Evolutionary conservation across 2,329 filamentous ascomycete species (phyloP).

Genomic region (Colletotrichum simmondsii): DNA sequence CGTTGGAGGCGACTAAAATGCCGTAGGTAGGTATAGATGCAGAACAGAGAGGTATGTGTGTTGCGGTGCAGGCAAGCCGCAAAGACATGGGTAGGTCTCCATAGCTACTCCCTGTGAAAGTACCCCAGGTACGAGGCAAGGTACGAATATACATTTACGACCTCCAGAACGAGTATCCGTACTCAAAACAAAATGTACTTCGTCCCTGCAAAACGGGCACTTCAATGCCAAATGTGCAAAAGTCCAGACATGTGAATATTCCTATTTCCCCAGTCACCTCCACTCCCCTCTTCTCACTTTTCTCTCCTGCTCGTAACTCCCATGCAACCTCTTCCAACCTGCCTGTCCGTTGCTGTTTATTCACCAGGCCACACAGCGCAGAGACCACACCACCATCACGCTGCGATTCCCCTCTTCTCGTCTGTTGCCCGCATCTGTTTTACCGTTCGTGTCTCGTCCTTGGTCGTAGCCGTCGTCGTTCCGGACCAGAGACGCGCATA

Average conservation of each 20-base stretch:
- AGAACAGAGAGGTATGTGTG: background rate
- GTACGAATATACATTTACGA: background rate
- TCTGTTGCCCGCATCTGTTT: slow-evolving; percentile 25
- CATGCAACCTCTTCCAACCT: background rate
- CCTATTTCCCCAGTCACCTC: background rate
- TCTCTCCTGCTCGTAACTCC: background rate
- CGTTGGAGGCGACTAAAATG: background rate
- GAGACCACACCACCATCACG: slow-evolving; percentile 29
- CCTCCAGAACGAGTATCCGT: background rate
- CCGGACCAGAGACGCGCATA: background rate
- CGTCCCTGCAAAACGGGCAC: background rate
- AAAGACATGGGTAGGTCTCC: background rate
- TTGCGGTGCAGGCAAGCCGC: background rate
- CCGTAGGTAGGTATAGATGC: background rate
- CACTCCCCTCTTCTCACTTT: background rate
- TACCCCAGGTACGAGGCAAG: background rate
- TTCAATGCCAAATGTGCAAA: background rate
- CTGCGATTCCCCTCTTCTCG: slow-evolving; percentile 17
- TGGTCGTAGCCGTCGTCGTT: background rate
- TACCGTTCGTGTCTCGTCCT: slow-evolving; percentile 8
- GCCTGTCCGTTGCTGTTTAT: background rate
- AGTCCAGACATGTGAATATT: slow-evolving; percentile 30
- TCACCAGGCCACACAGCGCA: slow-evolving; percentile 19
- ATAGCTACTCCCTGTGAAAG: background rate
- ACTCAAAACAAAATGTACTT: background rate